Evolutionary conservation across 2,329 filamentous ascomycete genomes (phyloP).

Genomic region (Ceratocystis lukuohia): DNA sequence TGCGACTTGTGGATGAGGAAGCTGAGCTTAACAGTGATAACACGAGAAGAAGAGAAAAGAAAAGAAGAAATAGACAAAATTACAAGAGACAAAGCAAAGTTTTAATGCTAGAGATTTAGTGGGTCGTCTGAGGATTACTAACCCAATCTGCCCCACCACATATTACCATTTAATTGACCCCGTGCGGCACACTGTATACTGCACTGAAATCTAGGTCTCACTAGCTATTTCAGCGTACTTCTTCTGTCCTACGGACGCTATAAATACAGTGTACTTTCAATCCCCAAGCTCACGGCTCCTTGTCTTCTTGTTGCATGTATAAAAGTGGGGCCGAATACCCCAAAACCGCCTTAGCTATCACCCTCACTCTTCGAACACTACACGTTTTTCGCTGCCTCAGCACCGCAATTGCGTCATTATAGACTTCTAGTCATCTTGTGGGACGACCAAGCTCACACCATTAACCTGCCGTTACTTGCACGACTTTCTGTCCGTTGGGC

Average conservation of each 20-base stretch:
- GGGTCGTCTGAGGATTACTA: slow-evolving; percentile 12
- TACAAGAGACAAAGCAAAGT: slow-evolving; percentile 8
- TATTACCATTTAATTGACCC: not conserved
- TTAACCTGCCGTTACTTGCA: not conserved
- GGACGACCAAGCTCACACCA: not conserved
- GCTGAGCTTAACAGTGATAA: slow-evolving; percentile 8
- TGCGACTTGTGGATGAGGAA: not conserved
- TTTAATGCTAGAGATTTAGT: slow-evolving; percentile 18
- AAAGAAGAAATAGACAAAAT: slow-evolving; percentile 19
- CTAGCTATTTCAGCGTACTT: not conserved
- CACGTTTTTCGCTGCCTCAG: not conserved
- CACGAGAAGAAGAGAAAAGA: slow-evolving; percentile 18
- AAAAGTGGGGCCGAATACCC: not conserved
- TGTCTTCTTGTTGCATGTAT: not conserved
- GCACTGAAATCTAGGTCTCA: not conserved
- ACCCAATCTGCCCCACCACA: slow-evolving; percentile 1
- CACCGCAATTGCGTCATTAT: not conserved
- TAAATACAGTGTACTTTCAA: not conserved
- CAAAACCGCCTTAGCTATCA: not conserved
- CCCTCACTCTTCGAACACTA: not conserved
- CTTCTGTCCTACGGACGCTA: too few relatives aligned
- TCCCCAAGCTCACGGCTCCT: not conserved
- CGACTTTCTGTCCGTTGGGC: not conserved
- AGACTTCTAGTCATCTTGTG: not conserved
- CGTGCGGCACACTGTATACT: not conserved